Evolutionary conservation across 1,284 basidiomycete genomes (phyloP).

Genomic region (Cutaneotrichosporon dermatis): DNA sequence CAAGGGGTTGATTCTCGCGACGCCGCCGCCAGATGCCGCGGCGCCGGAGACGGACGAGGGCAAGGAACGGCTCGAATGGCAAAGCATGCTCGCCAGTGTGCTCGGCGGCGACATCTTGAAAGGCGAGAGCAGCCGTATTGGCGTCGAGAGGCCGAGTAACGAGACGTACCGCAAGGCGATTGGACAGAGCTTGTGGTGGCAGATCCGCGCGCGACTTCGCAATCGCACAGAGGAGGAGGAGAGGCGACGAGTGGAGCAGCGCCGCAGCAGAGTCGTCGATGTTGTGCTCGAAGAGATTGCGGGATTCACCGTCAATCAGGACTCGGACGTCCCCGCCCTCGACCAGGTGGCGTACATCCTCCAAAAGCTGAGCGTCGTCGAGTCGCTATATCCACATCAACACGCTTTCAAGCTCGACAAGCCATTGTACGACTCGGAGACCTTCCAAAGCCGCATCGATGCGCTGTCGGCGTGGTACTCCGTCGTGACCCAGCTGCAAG

Average conservation of each 20-base stretch:
- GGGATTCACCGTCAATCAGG: constrained; percentile 56
- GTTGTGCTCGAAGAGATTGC: constrained; percentile 77
- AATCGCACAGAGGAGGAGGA: constrained; percentile 78
- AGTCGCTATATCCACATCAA: constrained; percentile 80
- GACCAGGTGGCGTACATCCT: constrained; percentile 69
- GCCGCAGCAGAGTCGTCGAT: constrained; percentile 73
- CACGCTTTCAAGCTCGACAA: constrained; percentile 76
- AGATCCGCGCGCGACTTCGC: constrained; percentile 79
- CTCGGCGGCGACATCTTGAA: constrained; percentile 87
- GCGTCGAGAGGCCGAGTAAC: constrained; percentile 62
- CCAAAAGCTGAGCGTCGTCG: constrained; percentile 73
- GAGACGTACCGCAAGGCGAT: constrained; percentile 62
- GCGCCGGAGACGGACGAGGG: constrained; percentile 55
- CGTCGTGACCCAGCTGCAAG: constrained; percentile 69
- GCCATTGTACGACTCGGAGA: constrained; percentile 60
- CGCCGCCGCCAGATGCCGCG: constrained; percentile 16
- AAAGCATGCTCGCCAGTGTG: constrained; percentile 87
- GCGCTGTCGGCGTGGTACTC: constrained; percentile 86
- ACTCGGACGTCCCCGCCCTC: constrained; percentile 54
- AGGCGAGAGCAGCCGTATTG: constrained; percentile 84
- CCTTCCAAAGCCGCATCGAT: constrained; percentile 73
- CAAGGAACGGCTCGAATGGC: constrained; percentile 84
- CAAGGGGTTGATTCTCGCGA: constrained; percentile 11
- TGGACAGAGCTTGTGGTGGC: constrained; percentile 76
- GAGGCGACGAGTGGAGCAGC: constrained; percentile 71